These are phyloP conservation scores for Fusarium scirpi DNA, from an alignment of 2,329 filamentous ascomycete genomes.

Conservation along the genomic window DNA sequence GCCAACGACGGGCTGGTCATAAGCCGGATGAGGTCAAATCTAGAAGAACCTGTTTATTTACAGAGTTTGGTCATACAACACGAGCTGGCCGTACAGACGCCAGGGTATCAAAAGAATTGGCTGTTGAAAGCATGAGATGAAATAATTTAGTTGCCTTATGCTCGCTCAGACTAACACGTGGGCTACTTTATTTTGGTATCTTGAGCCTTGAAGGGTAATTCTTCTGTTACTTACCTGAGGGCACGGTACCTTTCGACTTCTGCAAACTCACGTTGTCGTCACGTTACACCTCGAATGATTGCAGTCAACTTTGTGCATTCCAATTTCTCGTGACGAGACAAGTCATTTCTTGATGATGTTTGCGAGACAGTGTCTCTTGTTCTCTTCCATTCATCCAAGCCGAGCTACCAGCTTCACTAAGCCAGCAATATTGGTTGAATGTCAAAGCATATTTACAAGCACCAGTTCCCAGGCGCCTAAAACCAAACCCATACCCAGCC, in stretches of 20 bases:
- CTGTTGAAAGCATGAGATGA: not conserved
- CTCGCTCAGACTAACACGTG: not conserved
- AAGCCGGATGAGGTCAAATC: not conserved
- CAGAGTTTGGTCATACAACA: not conserved
- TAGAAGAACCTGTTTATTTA: not conserved
- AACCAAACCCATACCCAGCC: constrained; percentile 19
- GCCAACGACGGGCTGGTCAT: not conserved
- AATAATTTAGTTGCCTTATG: not conserved
- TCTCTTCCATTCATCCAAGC: constrained; percentile 38
- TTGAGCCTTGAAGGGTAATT: not conserved
- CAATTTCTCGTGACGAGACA: not conserved
- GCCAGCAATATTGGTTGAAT: constrained; percentile 33
- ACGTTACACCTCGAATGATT: not conserved
- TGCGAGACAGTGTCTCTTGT: constrained; percentile 19
- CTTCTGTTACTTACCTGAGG: not conserved
- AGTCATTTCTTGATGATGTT: not conserved
- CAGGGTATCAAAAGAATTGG: not conserved
- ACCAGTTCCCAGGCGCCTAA: constrained; percentile 35
- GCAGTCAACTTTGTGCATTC: not conserved
- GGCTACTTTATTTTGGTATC: not conserved
- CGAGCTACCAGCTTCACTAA: constrained; percentile 18
- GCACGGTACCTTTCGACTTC: not conserved
- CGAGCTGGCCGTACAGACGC: not conserved
- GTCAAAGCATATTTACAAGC: constrained; percentile 43
- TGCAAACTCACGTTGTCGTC: not conserved